Evolutionary conservation across 345 rosid genomes (phyloP).

Genomic region (Eucalyptus viminalis): DNA sequence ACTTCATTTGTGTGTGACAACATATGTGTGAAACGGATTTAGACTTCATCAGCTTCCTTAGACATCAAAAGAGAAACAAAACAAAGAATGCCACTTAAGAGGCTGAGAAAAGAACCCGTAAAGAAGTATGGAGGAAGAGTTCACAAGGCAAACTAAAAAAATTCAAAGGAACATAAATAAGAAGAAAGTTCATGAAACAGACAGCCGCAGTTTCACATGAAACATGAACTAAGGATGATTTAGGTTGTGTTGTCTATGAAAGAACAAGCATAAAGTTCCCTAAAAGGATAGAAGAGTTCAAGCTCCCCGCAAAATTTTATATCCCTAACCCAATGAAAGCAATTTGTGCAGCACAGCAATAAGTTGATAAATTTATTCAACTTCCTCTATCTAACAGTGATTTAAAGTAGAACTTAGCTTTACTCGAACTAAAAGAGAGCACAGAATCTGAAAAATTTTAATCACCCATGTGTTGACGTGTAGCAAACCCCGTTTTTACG

Average conservation of each 20-base stretch:
- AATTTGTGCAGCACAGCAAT: background rate
- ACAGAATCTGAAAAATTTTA: background rate
- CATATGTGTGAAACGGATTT: background rate
- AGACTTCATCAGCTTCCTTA: background rate
- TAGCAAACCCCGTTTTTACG: background rate
- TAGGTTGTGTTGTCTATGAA: background rate
- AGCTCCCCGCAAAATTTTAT: background rate
- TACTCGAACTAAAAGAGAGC: background rate
- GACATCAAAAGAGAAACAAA: background rate
- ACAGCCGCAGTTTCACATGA: background rate
- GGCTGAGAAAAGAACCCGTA: background rate
- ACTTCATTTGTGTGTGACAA: background rate
- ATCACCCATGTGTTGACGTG: background rate
- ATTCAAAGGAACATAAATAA: background rate
- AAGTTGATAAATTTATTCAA: background rate
- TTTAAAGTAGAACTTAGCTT: background rate
- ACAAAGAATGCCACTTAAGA: background rate
- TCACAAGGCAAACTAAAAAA: background rate
- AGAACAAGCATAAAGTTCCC: background rate
- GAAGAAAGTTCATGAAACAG: background rate
- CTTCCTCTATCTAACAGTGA: background rate
- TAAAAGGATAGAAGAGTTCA: background rate
- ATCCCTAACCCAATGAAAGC: background rate
- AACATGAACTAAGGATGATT: background rate
- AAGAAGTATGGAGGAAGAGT: background rate